A percentile compares a stretch with the other conserved stretches of the same genome.
Evolutionary conservation across 352 stramenopile species (phyloP).

Genomic region (Pythium dissotocum): DNA sequence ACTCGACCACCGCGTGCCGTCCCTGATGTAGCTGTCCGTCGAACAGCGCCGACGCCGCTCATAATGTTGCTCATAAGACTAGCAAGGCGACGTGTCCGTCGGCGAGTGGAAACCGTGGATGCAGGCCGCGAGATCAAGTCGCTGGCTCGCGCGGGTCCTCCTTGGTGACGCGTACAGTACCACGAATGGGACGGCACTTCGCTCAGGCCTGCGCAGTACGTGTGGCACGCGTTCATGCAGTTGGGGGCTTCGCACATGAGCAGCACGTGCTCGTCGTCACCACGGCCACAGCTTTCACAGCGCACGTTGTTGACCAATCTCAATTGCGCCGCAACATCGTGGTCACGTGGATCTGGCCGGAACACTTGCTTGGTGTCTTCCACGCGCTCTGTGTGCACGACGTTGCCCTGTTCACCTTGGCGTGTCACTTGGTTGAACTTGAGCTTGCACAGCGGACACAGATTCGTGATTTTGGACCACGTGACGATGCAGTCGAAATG

Average conservation of each 20-base stretch:
- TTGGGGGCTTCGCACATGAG: conserved; percentile 69
- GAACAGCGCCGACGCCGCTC: conserved; percentile 15
- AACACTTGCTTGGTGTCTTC: conserved; percentile 65
- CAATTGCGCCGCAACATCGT: conserved; percentile 70
- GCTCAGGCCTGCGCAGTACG: conserved; percentile 67
- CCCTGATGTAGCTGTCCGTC: conserved; percentile 17
- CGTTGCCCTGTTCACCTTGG: conserved; percentile 36
- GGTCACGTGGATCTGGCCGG: conserved; percentile 54
- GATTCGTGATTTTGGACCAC: conserved; percentile 82
- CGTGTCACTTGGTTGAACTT: conserved; percentile 63
- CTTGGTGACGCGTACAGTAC: conserved; percentile 63
- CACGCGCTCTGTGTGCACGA: conserved; percentile 43
- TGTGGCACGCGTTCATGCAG: conserved; percentile 71
- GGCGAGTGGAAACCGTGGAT: conserved; percentile 61
- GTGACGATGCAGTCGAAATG: conserved; percentile 84
- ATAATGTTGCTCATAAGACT: conserved; percentile 79
- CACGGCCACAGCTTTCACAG: conserved; percentile 70
- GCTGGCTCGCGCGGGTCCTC: conserved; percentile 39
- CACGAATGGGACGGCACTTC: conserved; percentile 62
- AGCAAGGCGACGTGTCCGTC: conserved; percentile 60
- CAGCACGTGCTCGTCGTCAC: conserved; percentile 79
- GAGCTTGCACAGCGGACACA: conserved; percentile 81
- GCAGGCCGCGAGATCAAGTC: conserved; percentile 56
- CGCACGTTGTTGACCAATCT: conserved; percentile 68
- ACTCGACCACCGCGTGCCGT: background rate